Conservation (phyloP, 805 yeast species). For the Myxozyma neotropica region DNA sequence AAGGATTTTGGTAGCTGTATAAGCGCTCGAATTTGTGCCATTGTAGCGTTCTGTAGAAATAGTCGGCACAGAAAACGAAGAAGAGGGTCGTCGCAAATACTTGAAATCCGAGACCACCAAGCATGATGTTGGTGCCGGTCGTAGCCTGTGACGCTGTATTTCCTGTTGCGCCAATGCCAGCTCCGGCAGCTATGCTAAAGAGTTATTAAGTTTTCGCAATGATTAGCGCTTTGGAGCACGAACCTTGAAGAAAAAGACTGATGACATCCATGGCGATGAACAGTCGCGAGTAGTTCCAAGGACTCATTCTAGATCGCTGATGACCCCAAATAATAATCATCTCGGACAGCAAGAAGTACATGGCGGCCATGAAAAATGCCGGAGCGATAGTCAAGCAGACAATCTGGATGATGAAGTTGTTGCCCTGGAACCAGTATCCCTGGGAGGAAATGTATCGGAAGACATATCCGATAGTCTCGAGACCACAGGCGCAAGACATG, state of each 20-base stretch:
- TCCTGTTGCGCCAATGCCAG: conserved; percentile 57
- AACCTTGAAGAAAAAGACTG: conserved; percentile 60
- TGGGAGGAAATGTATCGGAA: conserved; percentile 56
- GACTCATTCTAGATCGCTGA: conserved; percentile 51
- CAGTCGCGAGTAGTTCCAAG: conserved; percentile 62
- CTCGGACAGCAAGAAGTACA: conserved; percentile 72
- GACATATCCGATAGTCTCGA: conserved; percentile 67
- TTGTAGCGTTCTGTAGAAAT: background rate
- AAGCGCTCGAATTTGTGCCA: background rate
- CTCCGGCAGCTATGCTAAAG: conserved; percentile 50
- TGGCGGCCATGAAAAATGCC: conserved; percentile 80
- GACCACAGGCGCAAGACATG: conserved; percentile 53
- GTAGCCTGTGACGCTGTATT: conserved; percentile 40
- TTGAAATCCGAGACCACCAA: conserved; percentile 78
- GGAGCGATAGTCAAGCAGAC: conserved; percentile 77
- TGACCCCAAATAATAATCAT: conserved; percentile 63
- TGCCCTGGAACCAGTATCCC: conserved; percentile 34
- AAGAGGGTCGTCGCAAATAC: conserved; percentile 69
- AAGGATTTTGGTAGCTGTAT: background rate
- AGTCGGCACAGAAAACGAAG: conserved; percentile 37
- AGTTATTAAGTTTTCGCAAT: too few species aligned
- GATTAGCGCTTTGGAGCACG: background rate
- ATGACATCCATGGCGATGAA: conserved; percentile 68
- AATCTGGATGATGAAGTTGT: conserved; percentile 63
- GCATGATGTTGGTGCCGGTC: conserved; percentile 65